Conservation (phyloP, 2,329 filamentous ascomycete genomes). For the Pseudogymnoascus sp. region DNA sequence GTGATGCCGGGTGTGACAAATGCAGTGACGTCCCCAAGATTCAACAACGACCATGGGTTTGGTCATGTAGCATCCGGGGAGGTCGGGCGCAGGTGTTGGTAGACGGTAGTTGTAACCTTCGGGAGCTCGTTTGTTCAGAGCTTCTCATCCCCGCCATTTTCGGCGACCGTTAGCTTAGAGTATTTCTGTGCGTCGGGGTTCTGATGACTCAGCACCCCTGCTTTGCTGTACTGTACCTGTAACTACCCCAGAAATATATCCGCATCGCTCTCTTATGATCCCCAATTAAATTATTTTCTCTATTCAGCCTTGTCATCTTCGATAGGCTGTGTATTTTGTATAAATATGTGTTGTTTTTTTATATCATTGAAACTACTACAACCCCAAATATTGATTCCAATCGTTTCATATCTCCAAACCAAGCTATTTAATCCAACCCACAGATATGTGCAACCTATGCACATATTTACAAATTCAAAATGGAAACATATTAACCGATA, state of each 20-base stretch:
- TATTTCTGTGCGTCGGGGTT: conserved; percentile 3
- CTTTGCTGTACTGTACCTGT: not conserved
- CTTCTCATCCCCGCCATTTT: conserved; percentile 9
- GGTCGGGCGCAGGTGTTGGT: conserved; percentile 16
- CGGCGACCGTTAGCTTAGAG: conserved; percentile 7
- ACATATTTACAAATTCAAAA: not conserved
- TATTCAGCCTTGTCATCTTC: too few species aligned
- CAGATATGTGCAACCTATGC: conserved; percentile 6
- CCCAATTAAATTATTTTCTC: too few species aligned
- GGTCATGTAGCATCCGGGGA: conserved; percentile 31
- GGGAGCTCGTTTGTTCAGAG: conserved; percentile 8
- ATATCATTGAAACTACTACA: not conserved
- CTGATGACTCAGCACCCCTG: conserved; percentile 3
- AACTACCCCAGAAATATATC: not conserved
- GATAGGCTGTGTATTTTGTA: not conserved
- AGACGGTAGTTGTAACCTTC: conserved; percentile 13
- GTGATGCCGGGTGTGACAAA: conserved; percentile 3
- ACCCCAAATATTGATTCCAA: not conserved
- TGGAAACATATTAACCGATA: not conserved
- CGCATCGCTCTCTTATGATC: not conserved
- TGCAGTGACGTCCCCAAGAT: conserved; percentile 31
- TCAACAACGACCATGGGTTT: conserved; percentile 27
- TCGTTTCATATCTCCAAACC: not conserved
- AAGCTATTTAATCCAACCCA: not conserved
- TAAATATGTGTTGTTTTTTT: not conserved